phyloP scores from a whole-genome alignment of 75 land plant species.

The Picea sitchensis region DNA sequence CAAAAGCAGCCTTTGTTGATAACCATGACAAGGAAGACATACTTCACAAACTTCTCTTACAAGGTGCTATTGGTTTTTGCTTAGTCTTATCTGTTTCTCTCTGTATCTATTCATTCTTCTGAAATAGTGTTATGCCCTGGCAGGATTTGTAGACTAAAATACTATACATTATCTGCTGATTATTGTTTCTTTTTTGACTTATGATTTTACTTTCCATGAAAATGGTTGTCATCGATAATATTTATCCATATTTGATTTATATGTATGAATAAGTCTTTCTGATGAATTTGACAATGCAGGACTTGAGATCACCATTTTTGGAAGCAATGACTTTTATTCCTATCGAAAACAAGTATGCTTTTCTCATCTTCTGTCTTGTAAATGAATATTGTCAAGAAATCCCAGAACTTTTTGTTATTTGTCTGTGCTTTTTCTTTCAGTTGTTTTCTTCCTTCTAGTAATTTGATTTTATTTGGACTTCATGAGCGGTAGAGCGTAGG shows the following conservation, averaged over 20 bases:
- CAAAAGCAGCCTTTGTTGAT: slow-evolving; percentile 33
- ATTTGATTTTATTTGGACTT: slow-evolving; percentile 1
- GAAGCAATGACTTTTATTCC: slow-evolving; percentile 87
- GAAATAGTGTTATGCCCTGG: background rate
- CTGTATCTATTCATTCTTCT: background rate
- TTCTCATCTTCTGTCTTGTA: background rate
- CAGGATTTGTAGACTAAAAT: background rate
- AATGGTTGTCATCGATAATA: background rate
- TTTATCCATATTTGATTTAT: background rate
- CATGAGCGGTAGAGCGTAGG: background rate
- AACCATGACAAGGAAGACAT: slow-evolving; percentile 26
- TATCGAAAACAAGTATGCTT: slow-evolving; percentile 69
- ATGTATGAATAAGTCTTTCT: background rate
- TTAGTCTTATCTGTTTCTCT: background rate
- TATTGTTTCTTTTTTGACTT: background rate
- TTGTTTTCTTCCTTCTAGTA: background rate
- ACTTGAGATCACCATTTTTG: slow-evolving; percentile 83
- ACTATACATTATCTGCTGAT: background rate
- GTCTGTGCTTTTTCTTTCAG: background rate
- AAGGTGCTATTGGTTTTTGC: slow-evolving; percentile 40
- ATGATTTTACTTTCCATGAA: background rate
- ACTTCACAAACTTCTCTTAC: slow-evolving; percentile 55
- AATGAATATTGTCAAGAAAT: background rate
- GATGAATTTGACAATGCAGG: slow-evolving; percentile 47
- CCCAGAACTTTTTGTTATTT: background rate